phyloP scores from a whole-genome alignment of 2,329 filamentous ascomycete genomes.

The Ophiostoma triangulosporum region DNA sequence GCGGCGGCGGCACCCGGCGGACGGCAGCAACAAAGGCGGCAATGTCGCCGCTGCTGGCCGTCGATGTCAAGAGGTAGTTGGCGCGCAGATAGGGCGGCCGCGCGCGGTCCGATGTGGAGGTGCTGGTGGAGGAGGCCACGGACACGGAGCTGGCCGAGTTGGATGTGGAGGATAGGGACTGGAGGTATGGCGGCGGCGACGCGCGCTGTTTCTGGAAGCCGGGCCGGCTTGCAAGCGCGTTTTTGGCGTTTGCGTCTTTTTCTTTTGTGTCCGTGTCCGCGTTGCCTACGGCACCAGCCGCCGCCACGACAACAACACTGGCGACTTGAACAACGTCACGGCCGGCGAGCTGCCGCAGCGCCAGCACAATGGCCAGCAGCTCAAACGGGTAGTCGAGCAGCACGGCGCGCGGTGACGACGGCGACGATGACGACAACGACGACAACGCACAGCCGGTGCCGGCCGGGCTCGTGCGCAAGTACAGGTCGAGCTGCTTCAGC shows the following conservation, averaged over 20 bases:
- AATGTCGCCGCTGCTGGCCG: constrained; percentile 40
- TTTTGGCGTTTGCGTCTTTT: not conserved
- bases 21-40: constrained; percentile 39
- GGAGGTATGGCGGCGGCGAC: not conserved
- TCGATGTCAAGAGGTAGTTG: constrained; percentile 44
- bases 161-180: not conserved
- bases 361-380: constrained; percentile 42
- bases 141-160: not conserved
- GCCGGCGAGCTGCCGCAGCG: constrained; percentile 44
- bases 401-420: constrained; percentile 33
- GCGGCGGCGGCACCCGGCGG: constrained; percentile 33
- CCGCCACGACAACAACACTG: constrained; percentile 34
- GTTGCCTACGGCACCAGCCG: too few species aligned
- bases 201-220: constrained; percentile 1
- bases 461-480: constrained; percentile 36
- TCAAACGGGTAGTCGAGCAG: constrained; percentile 45
- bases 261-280: too few species aligned
- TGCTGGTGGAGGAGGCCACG: not conserved
- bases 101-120: constrained; percentile 11
- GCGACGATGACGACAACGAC: not conserved
- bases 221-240: not conserved
- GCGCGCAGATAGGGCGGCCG: constrained; percentile 24
- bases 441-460: too few species aligned
- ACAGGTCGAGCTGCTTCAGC: constrained; percentile 47
- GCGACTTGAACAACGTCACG: constrained; percentile 43